These are phyloP conservation scores for Tillandsia fasciculata DNA, from an alignment of 176 grass and related monocot species.

Conservation along the genomic window DNA sequence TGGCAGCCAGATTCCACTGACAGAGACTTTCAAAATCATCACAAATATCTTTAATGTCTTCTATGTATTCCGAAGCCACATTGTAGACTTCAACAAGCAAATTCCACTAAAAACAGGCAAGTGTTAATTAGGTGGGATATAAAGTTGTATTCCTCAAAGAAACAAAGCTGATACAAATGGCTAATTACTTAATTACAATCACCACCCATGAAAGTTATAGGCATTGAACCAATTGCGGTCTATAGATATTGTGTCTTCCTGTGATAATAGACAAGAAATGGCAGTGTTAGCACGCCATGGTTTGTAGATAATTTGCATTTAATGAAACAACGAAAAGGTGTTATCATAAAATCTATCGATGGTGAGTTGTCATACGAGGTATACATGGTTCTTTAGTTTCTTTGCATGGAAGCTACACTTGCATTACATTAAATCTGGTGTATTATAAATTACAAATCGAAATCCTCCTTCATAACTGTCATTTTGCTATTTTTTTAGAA, in stretches of 20 bases:
- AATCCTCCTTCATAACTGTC: too few relatives aligned
- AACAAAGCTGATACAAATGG: background rate
- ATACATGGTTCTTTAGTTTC: too few relatives aligned
- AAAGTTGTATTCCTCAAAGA: background rate
- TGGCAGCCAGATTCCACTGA: constrained; percentile 84
- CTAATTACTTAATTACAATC: constrained; percentile 8
- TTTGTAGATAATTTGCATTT: background rate
- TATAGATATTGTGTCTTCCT: constrained; percentile 97
- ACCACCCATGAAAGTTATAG: constrained; percentile 94
- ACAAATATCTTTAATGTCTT: constrained; percentile 85
- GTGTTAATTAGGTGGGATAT: constrained; percentile 12
- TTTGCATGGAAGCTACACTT: too few relatives aligned
- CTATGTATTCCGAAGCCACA: constrained; percentile 86
- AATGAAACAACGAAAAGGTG: too few relatives aligned
- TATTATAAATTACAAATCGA: too few relatives aligned
- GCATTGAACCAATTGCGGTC: constrained; percentile 98
- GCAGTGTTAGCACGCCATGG: background rate
- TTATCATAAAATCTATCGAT: too few relatives aligned
- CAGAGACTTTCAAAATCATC: constrained; percentile 88
- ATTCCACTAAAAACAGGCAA: constrained; percentile 43
- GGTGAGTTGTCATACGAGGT: too few relatives aligned
- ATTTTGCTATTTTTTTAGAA: too few relatives aligned
- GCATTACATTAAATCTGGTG: too few relatives aligned
- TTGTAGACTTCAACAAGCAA: constrained; percentile 94
- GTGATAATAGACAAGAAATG: constrained; percentile 11